Evolutionary conservation across 2,329 filamentous ascomycete species (phyloP), one percentile per base, ranked within the genome.

Genomic region (Aspergillus sp.): DNA sequence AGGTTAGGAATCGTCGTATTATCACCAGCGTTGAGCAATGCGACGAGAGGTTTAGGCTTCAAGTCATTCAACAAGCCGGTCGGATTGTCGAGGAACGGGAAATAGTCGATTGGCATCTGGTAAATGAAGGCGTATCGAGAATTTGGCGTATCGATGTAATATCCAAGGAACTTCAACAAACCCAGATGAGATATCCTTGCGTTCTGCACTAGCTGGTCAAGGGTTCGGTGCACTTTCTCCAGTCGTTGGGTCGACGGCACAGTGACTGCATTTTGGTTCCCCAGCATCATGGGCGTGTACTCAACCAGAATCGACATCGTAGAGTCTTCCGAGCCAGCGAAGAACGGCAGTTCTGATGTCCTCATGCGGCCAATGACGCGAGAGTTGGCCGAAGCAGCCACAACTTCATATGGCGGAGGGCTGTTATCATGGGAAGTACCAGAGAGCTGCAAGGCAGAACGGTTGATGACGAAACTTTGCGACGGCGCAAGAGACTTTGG

Each of bases 51-150:
- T 26, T 59, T 57, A 4, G 62, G 60, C 30, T 60, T 62, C 24
- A 56, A 31, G 15, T 56, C 53, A 19, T 53, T 53, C 26, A 60
- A 39, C 4, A 57, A 44, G 34, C 61, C 55, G 27, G 55, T 58
- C 2, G 59, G 59, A 15, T 62, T 61, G 34, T 49, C 52, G 17
- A 62, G 37, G 39, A 67, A 56, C n/a, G 57, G 53, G 42, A 68
- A 63, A 35, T 64, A 58, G 34, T 61, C 52, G 14, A 68, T 61
- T 5, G 73, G 73, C 36, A 78, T 64, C 42, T 76, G 71, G 37
- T 76, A 79, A 10, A 79, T 66, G 30, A 79, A 64, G 5, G 72
- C 74, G 47, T 75, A 74, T 1, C 74, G 71, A 28, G 72, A 68
- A 34, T 64, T 64, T 2, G 66, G 61, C 47, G 75, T 71, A 51